Evolutionary conservation across 352 stramenopile species (phyloP), one percentile per base, ranked within the genome.

Genomic region (Phytophthora parvispora): DNA sequence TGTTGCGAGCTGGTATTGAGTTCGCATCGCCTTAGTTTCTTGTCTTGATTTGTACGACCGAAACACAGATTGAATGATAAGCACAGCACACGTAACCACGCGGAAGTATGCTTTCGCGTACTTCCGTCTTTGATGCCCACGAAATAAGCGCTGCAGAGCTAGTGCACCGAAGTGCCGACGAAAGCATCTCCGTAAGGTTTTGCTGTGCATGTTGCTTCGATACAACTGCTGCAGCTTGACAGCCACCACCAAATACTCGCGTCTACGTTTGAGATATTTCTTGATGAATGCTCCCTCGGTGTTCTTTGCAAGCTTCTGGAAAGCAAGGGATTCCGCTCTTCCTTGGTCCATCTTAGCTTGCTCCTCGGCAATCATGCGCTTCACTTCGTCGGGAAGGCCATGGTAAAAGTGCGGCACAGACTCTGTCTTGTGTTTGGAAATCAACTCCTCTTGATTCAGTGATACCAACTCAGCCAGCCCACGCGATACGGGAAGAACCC

Each of bases 401-500:
- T 94, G 87, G 32, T 92, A 94, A 65, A 94, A 94, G 43, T 93
- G 87, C 6, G 87, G 87, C n/a, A 77, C 70, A 5, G 74, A 86
- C 22, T 78, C 75, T 2, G 52, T 55, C n/a, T 55, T 55, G 5
- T 68, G 40, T 5, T 64, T 68, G 3, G 25, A 64, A 6, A 71
- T 61, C 6, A 79, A 40, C 18, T 84, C 69, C 22, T 87, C 72
- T 22, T 87, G 76, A 28, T 89, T 86, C 1, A 67, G 66, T 9
- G 84, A 74, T 25, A 85, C 62, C 24, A 85, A 51, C 56, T 83
- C 64, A 20, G 65, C 63, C 3, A 87, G 63, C 7, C 74, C 77
- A 9, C 77, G 60, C 1, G 78, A 84, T 27, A 73, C 65, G 20
- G 79, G 79, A 24, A 84, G 62, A 12, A 81, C 43, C 12, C 60